Evolutionary conservation across 2,329 filamentous ascomycete species (phyloP), one percentile per base, ranked within the genome.

Genomic region (Talaromyces sp.): DNA sequence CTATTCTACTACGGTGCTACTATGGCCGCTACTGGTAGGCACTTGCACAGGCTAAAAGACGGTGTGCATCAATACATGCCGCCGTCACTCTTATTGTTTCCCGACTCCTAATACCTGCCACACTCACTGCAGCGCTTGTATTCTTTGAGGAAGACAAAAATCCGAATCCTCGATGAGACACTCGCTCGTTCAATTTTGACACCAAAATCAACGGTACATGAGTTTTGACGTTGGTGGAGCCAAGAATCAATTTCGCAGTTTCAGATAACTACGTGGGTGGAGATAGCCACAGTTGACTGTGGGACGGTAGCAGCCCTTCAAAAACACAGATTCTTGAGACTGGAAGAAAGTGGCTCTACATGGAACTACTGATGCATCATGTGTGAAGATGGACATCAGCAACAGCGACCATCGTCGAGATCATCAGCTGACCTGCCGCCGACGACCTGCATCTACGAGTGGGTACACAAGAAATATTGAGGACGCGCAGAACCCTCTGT

Each of bases 1-100:
- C 19, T 11, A 35, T 35, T 54, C 31, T 54, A 31, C 4, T 31
- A 31, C 5, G 27, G 27, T 31, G 27, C 27, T 31, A 47, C 45
- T 31, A 25, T 6, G 19, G 47, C 47, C 27, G 22, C 27, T 17
- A 22, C 27, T 35, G 31, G 35, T 35, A 22, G 31, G 49, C 11
- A 15, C 49, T 33, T 54, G 50, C 27, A 35, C 50, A 35, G 31
- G 50, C 52, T 39, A 56, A 56, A 56, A 56, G 52, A 56, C 52
- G 52, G 52, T 56, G 52, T 56, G 52, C 33, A 52, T 49, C 11
- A 27, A 17, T 33, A 52, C 49, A 33, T 25, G 31, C 6, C 31
- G n/a, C 52, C 19, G 39, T 39, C n/a, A 56, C 33, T 35, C 6
- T 31, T 39, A 15, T 9, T 37, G 52, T 39, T 56, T 54, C 31